Percentiles rank a stretch among this genome's conserved stretches.
Conservation (phyloP, 306 rosid genomes). For the Trifolium pratense region DNA sequence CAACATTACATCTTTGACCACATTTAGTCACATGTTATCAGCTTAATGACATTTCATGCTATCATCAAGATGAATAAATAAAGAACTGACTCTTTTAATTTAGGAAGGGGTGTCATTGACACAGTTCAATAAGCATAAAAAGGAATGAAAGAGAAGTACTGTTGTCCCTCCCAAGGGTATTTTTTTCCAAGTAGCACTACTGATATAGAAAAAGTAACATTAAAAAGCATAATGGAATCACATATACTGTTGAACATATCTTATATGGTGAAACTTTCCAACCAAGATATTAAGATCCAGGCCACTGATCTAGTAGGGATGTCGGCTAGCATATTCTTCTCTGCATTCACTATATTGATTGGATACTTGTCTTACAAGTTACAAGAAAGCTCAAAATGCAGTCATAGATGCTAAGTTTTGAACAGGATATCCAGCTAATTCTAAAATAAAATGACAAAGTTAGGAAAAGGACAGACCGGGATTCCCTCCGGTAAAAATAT, state of each 20-base stretch:
- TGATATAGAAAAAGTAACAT: neutral
- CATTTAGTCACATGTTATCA: neutral
- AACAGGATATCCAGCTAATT: conserved; percentile 16
- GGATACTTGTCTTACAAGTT: conserved; percentile 33
- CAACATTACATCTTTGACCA: conserved; percentile 5
- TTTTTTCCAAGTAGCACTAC: neutral
- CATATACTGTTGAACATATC: conserved; percentile 16
- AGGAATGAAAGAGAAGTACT: conserved; percentile 22
- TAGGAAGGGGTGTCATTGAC: conserved; percentile 7
- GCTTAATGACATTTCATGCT: conserved; percentile 7
- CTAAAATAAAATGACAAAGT: conserved; percentile 26
- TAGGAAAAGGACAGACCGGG: neutral
- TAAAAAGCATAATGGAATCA: conserved; percentile 6
- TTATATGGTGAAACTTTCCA: neutral
- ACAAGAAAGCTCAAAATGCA: conserved; percentile 29
- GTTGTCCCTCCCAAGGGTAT: conserved; percentile 11
- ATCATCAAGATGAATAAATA: neutral
- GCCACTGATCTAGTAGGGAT: conserved; percentile 4
- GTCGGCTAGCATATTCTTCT: neutral
- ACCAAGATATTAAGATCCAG: conserved; percentile 24
- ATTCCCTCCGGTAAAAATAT: too few species aligned
- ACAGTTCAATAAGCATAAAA: conserved; percentile 20
- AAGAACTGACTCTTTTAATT: conserved; percentile 20
- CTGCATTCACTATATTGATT: conserved; percentile 3
- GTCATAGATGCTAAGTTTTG: conserved; percentile 31